Evolutionary conservation across 2,329 filamentous ascomycete genomes (phyloP), one percentile per base, ranked within the genome.

Genomic region (Calcarisporium arbuscula): DNA sequence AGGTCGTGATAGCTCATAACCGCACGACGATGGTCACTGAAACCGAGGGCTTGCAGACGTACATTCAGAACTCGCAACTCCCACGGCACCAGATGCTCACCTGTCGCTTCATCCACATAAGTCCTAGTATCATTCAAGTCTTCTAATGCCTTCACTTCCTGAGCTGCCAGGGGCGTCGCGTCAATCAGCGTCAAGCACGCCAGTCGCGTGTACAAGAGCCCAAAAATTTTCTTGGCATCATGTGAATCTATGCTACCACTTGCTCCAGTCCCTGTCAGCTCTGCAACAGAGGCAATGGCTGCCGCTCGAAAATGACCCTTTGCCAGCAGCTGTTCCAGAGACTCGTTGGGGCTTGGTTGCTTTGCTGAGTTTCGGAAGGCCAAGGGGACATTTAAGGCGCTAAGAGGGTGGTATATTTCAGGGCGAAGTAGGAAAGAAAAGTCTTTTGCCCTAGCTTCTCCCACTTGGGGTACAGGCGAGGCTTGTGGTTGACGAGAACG

Each of bases 1-100:
- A 96, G 71, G 43, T 95, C 88, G 54, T 95, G 94, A 54, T 94
- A 86, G 28, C 84, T 85, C 70, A 92, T 90, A 38, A 98, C 81
- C 4, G 85, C 84, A 41, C 89, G 74, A 5, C 90, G 73, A 32
- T 81, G 77, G 58, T 98, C 92, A 5, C 82, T 82, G 44, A 92
- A 94, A 1, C 86, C 87, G 29, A 95, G 74, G 0, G 85, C 86
- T 47, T 94, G 86, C 15, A 96, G 70, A 2, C 89, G 75, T 8
- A 95, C 83, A 6, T 82, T 80, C 12, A 96, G 70, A 4, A 95
- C 73, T 6, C 92, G 77, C 34, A 98, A 70, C 27, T 82, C 74
- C 89, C 92, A 98, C 0, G 90, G 90, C 1, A 90, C 83, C 1
- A 94, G 70, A 53, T 83, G 82, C 35, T 62, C 60, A 15, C 65